phyloP scores from a whole-genome alignment of 176 grass and related monocot genomes.

The Avena atlantica region DNA sequence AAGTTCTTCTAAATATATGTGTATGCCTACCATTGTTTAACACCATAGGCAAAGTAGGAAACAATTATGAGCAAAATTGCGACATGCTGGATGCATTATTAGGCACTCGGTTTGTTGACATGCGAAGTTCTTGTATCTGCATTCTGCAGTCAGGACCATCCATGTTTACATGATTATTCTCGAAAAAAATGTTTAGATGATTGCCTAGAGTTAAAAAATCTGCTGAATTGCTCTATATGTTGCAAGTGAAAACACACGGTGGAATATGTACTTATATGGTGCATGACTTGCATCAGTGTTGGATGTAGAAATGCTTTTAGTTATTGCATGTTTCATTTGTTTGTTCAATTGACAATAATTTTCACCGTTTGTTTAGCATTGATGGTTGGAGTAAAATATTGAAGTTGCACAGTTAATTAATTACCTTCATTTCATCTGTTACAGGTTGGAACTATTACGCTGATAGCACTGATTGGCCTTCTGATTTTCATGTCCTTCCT shows the following conservation, averaged over 20 bases:
- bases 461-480: constrained; percentile 73
- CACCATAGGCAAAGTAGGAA: not conserved
- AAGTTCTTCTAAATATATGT: not conserved
- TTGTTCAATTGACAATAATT: not conserved
- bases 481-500: constrained; percentile 84
- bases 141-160: not conserved
- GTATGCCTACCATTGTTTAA: not conserved
- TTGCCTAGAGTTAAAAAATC: not conserved
- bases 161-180: not conserved
- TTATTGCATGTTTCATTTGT: not conserved
- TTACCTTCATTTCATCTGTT: constrained; percentile 11
- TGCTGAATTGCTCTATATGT: not conserved
- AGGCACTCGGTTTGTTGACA: not conserved
- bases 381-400: not conserved
- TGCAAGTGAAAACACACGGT: not conserved
- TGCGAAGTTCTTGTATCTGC: not conserved
- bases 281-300: not conserved
- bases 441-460: constrained; percentile 77
- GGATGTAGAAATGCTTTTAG: not conserved
- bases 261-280: not conserved
- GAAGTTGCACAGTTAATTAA: not conserved
- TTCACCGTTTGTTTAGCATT: not conserved
- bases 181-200: not conserved
- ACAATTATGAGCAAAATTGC: not conserved
- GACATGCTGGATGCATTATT: not conserved